These are phyloP conservation scores for Fusarium sulawesiense DNA, from an alignment of 2,329 filamentous ascomycete genomes.

Conservation along the genomic window DNA sequence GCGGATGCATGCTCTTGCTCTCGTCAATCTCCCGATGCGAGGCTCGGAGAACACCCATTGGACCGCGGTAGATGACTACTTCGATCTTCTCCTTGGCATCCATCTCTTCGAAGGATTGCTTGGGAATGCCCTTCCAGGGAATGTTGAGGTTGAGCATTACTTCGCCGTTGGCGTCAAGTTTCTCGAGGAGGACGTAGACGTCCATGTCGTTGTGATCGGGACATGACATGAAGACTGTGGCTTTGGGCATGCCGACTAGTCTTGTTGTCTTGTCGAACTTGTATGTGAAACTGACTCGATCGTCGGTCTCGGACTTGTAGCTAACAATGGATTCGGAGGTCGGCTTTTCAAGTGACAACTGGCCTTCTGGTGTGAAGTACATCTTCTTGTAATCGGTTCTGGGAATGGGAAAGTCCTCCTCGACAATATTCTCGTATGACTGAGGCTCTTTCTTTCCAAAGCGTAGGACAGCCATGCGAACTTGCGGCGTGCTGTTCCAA, in stretches of 20 bases:
- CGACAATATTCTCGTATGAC: conserved; percentile 5
- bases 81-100: neutral
- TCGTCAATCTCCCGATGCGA: conserved; percentile 17
- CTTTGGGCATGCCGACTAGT: conserved; percentile 15
- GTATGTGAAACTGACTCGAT: neutral
- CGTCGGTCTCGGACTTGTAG: conserved; percentile 16
- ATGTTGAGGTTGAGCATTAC: conserved; percentile 22
- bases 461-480: neutral
- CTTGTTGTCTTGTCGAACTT: neutral
- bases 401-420: conserved; percentile 2
- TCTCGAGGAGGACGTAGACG: conserved; percentile 8
- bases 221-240: conserved; percentile 10
- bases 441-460: conserved; percentile 20
- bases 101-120: conserved; percentile 1
- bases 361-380: neutral
- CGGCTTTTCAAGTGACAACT: neutral
- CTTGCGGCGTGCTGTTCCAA: neutral
- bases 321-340: accelerated
- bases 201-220: conserved; percentile 14
- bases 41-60: conserved; percentile 7
- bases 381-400: conserved; percentile 15
- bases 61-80: conserved; percentile 8
- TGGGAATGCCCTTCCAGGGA: conserved; percentile 9
- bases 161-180: neutral
- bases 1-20: conserved; percentile 19